These are phyloP conservation scores for Phaeoacremonium minimum DNA, from an alignment of 2,329 filamentous ascomycete species.

Conservation along the genomic window DNA sequence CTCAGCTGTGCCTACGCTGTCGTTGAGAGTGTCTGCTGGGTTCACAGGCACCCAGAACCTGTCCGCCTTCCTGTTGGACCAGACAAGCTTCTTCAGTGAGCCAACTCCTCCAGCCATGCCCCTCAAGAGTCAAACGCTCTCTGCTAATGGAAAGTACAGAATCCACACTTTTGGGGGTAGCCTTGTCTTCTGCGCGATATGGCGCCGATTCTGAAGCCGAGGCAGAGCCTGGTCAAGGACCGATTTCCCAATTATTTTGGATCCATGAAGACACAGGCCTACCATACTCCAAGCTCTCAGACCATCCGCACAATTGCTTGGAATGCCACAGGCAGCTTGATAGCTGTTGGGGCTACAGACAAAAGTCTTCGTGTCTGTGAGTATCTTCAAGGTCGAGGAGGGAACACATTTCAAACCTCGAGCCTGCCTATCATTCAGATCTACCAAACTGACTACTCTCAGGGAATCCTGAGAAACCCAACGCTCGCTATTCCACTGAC, in stretches of 20 bases:
- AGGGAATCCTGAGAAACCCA: constrained; percentile 74
- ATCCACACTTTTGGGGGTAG: no score
- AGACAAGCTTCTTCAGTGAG: no score
- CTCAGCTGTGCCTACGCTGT: no score
- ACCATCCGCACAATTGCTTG: constrained; percentile 80
- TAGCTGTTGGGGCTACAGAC: constrained; percentile 75
- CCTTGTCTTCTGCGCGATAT: no score
- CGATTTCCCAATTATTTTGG: constrained; percentile 64
- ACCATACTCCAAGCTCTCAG: constrained; percentile 55
- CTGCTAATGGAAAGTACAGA: no score
- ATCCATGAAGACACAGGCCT: constrained; percentile 65
- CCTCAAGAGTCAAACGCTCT: no score
- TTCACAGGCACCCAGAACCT: no score
- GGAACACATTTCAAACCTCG: neutral
- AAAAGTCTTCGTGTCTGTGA: constrained; percentile 69
- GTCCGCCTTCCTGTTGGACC: no score
- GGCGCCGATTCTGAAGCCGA: constrained; percentile 35
- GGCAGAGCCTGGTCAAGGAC: constrained; percentile 63
- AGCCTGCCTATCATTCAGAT: no score
- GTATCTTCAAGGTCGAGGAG: constrained; percentile 18
- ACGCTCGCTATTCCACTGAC: constrained; percentile 71
- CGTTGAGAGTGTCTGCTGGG: no score
- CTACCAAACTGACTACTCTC: no score
- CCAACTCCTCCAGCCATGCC: no score
- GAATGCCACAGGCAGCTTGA: constrained; percentile 79